Evolutionary conservation across 805 yeast genomes (phyloP).

Genomic region (Lachancea meyersii): DNA sequence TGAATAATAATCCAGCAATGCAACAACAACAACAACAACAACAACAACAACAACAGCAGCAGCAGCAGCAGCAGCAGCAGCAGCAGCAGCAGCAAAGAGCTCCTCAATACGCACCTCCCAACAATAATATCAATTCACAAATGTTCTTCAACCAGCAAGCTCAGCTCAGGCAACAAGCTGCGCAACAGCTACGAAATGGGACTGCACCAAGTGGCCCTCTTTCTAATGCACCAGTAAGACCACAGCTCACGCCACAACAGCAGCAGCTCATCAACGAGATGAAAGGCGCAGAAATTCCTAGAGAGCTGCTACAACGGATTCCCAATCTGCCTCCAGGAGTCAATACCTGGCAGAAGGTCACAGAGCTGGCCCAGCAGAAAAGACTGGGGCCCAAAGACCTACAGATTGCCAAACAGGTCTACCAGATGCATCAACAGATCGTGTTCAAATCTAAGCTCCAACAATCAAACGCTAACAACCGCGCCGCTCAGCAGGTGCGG

Average conservation of each 20-base stretch:
- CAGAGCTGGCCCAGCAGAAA: constrained; percentile 54
- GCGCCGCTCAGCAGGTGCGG: constrained; percentile 21
- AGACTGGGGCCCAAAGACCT: constrained; percentile 52
- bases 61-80: constrained; percentile 22
- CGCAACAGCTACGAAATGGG: constrained; percentile 37
- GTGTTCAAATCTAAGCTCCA: constrained; percentile 44
- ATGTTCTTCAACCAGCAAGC: constrained; percentile 43
- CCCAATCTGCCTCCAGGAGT: constrained; percentile 75
- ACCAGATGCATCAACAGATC: constrained; percentile 58
- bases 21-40: constrained; percentile 14
- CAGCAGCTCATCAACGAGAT: constrained; percentile 43
- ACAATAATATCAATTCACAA: constrained; percentile 32
- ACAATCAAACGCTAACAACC: constrained; percentile 38
- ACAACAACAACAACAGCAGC: constrained; percentile 21
- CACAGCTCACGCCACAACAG: constrained; percentile 27
- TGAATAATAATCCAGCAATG: constrained; percentile 4
- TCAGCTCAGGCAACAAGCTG: constrained; percentile 46
- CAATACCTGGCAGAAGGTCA: constrained; percentile 75
- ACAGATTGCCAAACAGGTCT: constrained; percentile 58
- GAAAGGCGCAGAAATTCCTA: constrained; percentile 67
- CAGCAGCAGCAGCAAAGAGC: constrained; percentile 23
- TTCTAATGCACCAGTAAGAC: constrained; percentile 11
- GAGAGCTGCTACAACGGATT: constrained; percentile 52
- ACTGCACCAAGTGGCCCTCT: constrained; percentile 6
- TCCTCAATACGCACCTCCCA: constrained; percentile 14